phyloP scores from a whole-genome alignment of 352 stramenopile genomes.

The Globisporangium camurandrum region DNA sequence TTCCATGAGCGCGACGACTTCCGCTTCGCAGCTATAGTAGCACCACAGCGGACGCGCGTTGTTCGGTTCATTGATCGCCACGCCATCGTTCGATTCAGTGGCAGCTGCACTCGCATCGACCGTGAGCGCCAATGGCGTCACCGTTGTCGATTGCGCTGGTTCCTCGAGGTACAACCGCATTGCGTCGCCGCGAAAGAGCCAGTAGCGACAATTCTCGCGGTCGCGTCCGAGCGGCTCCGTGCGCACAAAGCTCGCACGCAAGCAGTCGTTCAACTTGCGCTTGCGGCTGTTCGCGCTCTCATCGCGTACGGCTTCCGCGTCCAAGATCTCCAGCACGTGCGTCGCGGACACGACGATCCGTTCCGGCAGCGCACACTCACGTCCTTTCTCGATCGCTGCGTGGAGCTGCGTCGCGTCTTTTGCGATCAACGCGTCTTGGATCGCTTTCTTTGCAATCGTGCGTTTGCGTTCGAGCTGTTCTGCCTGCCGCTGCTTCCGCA shows the following conservation, averaged over 20 bases:
- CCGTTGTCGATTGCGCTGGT: conserved; percentile 28
- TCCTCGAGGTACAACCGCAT: conserved; percentile 66
- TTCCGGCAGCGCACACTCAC: conserved; percentile 53
- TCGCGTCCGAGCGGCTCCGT: conserved; percentile 71
- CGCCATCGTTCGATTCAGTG: conserved; percentile 2
- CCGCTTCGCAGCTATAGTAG: conserved; percentile 52
- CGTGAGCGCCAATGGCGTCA: conserved; percentile 33
- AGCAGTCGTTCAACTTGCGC: conserved; percentile 45
- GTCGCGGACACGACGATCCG: conserved; percentile 62
- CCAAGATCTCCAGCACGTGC: conserved; percentile 71
- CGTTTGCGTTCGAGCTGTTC: conserved; percentile 66
- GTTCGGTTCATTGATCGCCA: not conserved
- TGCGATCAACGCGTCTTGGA: conserved; percentile 51
- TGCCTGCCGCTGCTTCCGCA: conserved; percentile 54
- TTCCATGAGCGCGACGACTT: conserved; percentile 53
- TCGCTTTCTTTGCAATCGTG: conserved; percentile 47
- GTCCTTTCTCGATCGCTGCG: conserved; percentile 59
- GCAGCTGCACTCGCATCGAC: not conserved
- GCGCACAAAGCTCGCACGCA: conserved; percentile 65
- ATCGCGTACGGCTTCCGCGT: conserved; percentile 57
- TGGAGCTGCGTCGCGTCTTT: conserved; percentile 53
- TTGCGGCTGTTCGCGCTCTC: conserved; percentile 57
- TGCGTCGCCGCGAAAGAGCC: conserved; percentile 63
- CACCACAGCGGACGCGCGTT: no score
- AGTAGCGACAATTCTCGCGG: conserved; percentile 49